Base-by-base conservation (phyloP, 2,329 filamentous ascomycete genomes). In the Ophiostoma ulmi region DNA sequence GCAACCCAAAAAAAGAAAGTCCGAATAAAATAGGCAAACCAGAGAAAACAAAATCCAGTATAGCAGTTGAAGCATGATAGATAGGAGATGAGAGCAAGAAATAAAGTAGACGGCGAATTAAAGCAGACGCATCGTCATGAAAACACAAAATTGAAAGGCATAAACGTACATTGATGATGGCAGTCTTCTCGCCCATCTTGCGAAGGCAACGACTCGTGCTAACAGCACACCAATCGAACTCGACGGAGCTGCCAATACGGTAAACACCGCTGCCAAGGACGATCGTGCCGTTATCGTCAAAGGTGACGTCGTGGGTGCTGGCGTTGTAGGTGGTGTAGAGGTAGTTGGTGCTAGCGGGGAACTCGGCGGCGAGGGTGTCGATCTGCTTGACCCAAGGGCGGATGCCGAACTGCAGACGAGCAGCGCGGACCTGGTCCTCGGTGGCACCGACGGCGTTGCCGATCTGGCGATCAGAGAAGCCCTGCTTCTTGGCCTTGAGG, bases 151-250 rank as follows among this genome's bases (percentile, higher is more conserved):
- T 41, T 41, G 5, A 41, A 41, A 41, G 39, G 39, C 4, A 5
- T n/a, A 14, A 58, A 81, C 84, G 84, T 81, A 87, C 85, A 77
- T 98, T 98, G 77, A 99, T 95, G 92, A 98, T 97, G 71, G 97
- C 89, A 39, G 95, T 98, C 89, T 97, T 97, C 85, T 97, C 91
- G 75, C 93, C 94, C 85, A 97, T 92, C 73, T 90, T 85, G 76
- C 90, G 88, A 73, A 98, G 86, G 31, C 31, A 61, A 93, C 91
- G 86, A 13, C 93, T 94, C 74, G 93, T 91, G 77, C 93, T 95
- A 73, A 97, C 93, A 74, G 94, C 93, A 79, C 94, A 98, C 94
- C 94, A 98, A 81, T 99, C 94, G 78, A 99, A 99, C 81, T 99
- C 95, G 69, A 99, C 95, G 7, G 94, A 97, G 82, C 91, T 94